Evolutionary conservation across 495 filamentous ascomycete species (phyloP).

Genomic region (Letharia columbiana): DNA sequence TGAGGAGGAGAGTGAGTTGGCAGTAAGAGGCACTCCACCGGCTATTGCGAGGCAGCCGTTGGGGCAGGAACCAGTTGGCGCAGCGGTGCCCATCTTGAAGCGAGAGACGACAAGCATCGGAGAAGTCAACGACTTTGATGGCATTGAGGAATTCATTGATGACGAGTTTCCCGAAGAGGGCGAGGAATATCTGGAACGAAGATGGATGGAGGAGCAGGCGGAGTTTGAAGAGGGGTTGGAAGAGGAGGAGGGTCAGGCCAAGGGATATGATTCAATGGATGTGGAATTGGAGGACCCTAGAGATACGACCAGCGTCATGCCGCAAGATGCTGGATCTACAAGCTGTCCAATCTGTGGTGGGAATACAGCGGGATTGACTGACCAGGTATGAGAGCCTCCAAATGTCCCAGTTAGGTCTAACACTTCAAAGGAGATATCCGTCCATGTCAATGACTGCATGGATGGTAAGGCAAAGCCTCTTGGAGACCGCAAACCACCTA

Average conservation of each 20-base stretch:
- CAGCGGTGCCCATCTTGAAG: conserved; percentile 39
- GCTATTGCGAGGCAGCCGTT: not conserved
- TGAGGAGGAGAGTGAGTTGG: not conserved
- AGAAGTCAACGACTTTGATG: conserved; percentile 55
- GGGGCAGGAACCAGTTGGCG: not conserved
- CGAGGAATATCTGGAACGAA: conserved; percentile 53
- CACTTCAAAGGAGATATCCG: conserved; percentile 40
- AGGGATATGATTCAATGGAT: conserved; percentile 6
- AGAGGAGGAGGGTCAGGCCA: conserved; percentile 32
- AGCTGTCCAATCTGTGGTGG: conserved; percentile 70
- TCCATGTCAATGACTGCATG: conserved; percentile 87
- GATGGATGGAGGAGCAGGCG: conserved; percentile 55
- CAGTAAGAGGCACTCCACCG: not conserved
- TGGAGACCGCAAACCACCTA: not conserved
- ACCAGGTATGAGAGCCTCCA: conserved; percentile 38
- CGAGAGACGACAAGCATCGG: conserved; percentile 49
- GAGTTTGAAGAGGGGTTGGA: conserved; percentile 47
- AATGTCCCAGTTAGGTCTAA: conserved; percentile 17
- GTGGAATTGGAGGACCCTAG: not conserved
- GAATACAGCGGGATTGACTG: conserved; percentile 48
- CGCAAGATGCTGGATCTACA: conserved; percentile 31
- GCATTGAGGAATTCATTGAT: conserved; percentile 47
- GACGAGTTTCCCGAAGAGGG: conserved; percentile 44
- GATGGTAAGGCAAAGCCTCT: conserved; percentile 63
- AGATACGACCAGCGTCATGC: conserved; percentile 21